Evolutionary conservation across 2,329 filamentous ascomycete genomes (phyloP).

Genomic region (Shiraia sp.): DNA sequence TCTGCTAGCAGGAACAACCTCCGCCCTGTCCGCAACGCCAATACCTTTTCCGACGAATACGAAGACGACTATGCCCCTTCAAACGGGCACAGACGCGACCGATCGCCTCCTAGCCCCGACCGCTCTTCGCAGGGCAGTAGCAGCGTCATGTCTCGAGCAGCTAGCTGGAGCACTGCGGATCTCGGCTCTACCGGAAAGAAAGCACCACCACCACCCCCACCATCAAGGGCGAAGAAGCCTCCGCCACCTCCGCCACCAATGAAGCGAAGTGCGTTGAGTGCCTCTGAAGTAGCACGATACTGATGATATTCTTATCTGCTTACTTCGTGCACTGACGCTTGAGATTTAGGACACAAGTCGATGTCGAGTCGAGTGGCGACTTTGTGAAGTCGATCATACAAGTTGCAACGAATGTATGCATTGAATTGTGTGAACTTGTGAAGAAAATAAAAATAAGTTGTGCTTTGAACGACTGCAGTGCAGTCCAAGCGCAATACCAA

Average conservation of each 20-base stretch:
- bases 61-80: slow-evolving; percentile 37
- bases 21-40: slow-evolving; percentile 45
- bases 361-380: slow-evolving; percentile 16
- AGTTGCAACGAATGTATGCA: not conserved
- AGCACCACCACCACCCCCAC: slow-evolving; percentile 61
- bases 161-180: slow-evolving; percentile 53
- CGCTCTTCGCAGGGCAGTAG: slow-evolving; percentile 48
- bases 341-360: slow-evolving; percentile 19
- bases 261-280: slow-evolving; percentile 60
- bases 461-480: slow-evolving; percentile 24
- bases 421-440: not conserved
- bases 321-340: slow-evolving; percentile 16
- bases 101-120: slow-evolving; percentile 58
- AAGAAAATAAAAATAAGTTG: slow-evolving; percentile 3
- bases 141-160: slow-evolving; percentile 54
- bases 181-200: slow-evolving; percentile 50
- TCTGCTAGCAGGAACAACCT: slow-evolving; percentile 54
- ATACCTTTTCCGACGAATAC: slow-evolving; percentile 42
- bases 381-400: no score
- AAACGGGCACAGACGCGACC: slow-evolving; percentile 44
- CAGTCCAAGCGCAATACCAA: slow-evolving; percentile 19
- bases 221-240: slow-evolving; percentile 67
- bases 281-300: slow-evolving; percentile 42
- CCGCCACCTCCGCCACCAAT: slow-evolving; percentile 66
- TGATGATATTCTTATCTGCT: slow-evolving; percentile 18